A percentile compares a stretch with the other conserved stretches of the same genome.
phyloP scores from a whole-genome alignment of 1,139 yeast species.

The Magnusiomyces paraingens region DNA sequence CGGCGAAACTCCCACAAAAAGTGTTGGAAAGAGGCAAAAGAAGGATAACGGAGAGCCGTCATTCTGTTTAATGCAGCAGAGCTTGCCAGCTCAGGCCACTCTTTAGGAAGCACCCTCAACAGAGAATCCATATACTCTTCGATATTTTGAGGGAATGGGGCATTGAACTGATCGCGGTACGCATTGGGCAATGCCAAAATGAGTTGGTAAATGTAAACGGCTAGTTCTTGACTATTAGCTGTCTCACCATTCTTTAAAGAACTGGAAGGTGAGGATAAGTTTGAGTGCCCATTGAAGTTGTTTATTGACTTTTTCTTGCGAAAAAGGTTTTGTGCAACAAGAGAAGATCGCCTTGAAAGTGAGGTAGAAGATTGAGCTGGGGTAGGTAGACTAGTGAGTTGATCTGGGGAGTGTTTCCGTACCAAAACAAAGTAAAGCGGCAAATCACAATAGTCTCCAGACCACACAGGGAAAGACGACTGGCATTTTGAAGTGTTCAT shows the following conservation, averaged over 20 bases:
- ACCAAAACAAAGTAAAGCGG: conserved; percentile 3
- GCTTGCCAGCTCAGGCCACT: conserved; percentile 4
- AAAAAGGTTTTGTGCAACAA: conserved; percentile 3
- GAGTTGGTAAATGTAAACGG: conserved; percentile 1
- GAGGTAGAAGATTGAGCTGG: neutral
- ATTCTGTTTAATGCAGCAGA: neutral
- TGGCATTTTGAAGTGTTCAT: too few relatives aligned
- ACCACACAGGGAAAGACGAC: neutral
- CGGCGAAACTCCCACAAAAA: conserved; percentile 6
- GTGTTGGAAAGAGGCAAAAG: conserved; percentile 1
- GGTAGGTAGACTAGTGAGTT: neutral
- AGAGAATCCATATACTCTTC: conserved; percentile 2
- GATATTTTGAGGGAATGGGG: neutral
- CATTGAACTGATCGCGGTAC: conserved; percentile 1
- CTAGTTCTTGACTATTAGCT: neutral
- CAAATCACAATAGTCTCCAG: conserved; percentile 5
- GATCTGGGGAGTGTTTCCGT: neutral
- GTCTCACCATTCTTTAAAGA: neutral
- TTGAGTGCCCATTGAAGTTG: neutral
- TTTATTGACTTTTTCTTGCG: neutral
- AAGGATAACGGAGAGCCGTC: neutral
- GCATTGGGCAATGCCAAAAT: conserved; percentile 1
- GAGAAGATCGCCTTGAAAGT: neutral
- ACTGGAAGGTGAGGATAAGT: neutral
- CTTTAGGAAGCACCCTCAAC: conserved; percentile 1